Conservation (phyloP, 2,329 filamentous ascomycete species). For the Furcasterigmium furcatum region DNA sequence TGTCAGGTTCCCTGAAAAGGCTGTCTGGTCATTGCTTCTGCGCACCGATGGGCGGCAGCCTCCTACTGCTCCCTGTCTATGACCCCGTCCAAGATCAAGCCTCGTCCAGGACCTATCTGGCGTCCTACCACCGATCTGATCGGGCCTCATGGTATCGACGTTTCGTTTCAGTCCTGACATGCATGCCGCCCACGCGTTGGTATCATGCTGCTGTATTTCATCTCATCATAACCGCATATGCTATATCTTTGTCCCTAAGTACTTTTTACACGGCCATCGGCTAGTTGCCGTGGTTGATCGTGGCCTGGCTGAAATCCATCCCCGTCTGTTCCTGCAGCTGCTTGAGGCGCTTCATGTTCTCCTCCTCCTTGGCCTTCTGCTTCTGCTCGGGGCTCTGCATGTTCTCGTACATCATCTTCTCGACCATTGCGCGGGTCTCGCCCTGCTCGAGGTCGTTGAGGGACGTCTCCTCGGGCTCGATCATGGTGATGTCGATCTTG, state of each 20-base stretch:
- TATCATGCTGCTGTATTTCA: constrained; percentile 1
- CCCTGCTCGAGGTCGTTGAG: constrained; percentile 83
- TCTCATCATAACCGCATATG: not conserved
- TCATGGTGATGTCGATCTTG: constrained; percentile 92
- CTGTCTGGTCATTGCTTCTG: too few relatives aligned
- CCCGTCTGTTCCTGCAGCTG: constrained; percentile 86
- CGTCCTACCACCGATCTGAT: constrained; percentile 33
- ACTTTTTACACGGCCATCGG: not conserved
- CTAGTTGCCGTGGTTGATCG: constrained; percentile 42
- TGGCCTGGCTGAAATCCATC: constrained; percentile 70
- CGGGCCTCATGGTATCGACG: constrained; percentile 43
- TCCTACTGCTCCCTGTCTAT: constrained; percentile 51
- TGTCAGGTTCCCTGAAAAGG: too few relatives aligned
- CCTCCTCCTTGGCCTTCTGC: constrained; percentile 94
- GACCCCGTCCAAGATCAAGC: constrained; percentile 54
- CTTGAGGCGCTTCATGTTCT: constrained; percentile 88
- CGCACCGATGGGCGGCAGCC: constrained; percentile 43
- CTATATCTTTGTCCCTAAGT: not conserved
- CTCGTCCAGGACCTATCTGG: constrained; percentile 57
- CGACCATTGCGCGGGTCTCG: constrained; percentile 93
- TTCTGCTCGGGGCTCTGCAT: constrained; percentile 83
- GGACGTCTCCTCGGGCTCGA: constrained; percentile 88
- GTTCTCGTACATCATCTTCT: constrained; percentile 99
- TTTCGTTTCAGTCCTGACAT: constrained; percentile 66
- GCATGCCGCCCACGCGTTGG: constrained; percentile 13